Base-by-base conservation (phyloP, 257 asterid genomes). In the Echium plantagineum region DNA sequence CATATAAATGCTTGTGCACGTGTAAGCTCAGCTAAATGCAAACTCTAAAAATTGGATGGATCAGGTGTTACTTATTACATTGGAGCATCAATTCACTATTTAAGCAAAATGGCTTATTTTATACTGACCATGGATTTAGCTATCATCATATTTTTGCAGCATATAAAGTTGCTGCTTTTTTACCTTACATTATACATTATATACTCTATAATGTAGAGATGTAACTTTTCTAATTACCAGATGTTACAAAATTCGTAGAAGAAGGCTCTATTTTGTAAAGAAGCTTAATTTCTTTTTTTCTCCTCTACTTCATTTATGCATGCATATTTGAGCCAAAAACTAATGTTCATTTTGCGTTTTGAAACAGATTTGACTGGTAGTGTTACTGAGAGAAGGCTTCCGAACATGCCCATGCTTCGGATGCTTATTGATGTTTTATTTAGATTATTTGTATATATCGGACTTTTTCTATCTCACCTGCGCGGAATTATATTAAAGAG, bases 371-470 rank as follows among this genome's bases (percentile, higher is more conserved):
- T 61, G 65, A 71, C 67, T 57, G 57, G 61, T 57, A 70, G 46
- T 20, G 62, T 57, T 47, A 59, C 59, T 9, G 80, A 80, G 62
- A 69, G 77, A 66, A 69, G 78, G 65, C 73, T 18, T 56, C 69
- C 64, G 49, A 70, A 72, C 63, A 77, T 64, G 68, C 72, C 86
- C 13, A 66, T 77, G 52, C 9, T 68, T 20, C 57, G 69, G 48
- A 56, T 68, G 49, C 53, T 76, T 70, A 58, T 69, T 2, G 75
- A 67, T 60, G 61, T 74, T 58, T 52, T 81, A 58, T 38, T 80
- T 78, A 75, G 75, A 64, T 42, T 86, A 65, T 75, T 93, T 58
- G 87, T 85, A 52, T 83, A 78, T 70, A 49, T 81, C 31, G 80
- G 21, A 53, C 61, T 78, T 49, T 61, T 78, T 66, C 61, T 81